phyloP scores from a whole-genome alignment of 208 protist species.

The Crithidia mellificae region DNA sequence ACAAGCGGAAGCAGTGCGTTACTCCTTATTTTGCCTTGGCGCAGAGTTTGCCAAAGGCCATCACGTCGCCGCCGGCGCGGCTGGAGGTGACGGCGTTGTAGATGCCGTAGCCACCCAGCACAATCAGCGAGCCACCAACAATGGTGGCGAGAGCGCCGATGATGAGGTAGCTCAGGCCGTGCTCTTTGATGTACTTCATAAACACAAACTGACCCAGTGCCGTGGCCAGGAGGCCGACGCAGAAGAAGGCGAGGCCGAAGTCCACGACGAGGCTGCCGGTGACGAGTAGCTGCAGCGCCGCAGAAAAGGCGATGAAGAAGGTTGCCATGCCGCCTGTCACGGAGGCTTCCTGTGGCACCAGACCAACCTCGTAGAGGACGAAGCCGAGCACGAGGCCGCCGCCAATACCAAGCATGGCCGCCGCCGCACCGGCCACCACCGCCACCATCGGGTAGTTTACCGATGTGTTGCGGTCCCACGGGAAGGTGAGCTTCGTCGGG shows the following conservation, averaged over 20 bases:
- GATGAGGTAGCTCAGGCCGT: constrained; percentile 65
- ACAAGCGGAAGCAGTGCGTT: neutral
- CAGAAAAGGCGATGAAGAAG: constrained; percentile 80
- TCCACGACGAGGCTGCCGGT: constrained; percentile 56
- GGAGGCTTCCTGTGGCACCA: constrained; percentile 77
- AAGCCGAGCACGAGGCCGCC: constrained; percentile 84
- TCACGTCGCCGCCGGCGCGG: constrained; percentile 40
- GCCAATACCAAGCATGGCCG: constrained; percentile 83
- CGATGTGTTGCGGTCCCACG: constrained; percentile 58
- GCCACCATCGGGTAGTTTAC: constrained; percentile 68
- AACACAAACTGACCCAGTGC: constrained; percentile 72
- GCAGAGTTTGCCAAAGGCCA: constrained; percentile 63
- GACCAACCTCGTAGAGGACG: constrained; percentile 75
- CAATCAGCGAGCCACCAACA: constrained; percentile 68
- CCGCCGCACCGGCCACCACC: constrained; percentile 70
- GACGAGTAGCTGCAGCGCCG: constrained; percentile 58
- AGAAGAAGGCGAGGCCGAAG: constrained; percentile 64
- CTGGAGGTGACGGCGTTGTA: constrained; percentile 55
- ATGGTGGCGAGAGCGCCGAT: constrained; percentile 61
- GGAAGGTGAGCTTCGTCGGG: constrained; percentile 45
- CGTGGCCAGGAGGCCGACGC: constrained; percentile 61
- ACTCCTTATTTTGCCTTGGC: constrained; percentile 6
- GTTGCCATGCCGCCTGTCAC: constrained; percentile 75
- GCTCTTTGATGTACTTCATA: constrained; percentile 72
- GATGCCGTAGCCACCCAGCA: constrained; percentile 72